Base-by-base conservation (phyloP, 2,329 filamentous ascomycete genomes). In the Penicillium sclerotigenum region DNA sequence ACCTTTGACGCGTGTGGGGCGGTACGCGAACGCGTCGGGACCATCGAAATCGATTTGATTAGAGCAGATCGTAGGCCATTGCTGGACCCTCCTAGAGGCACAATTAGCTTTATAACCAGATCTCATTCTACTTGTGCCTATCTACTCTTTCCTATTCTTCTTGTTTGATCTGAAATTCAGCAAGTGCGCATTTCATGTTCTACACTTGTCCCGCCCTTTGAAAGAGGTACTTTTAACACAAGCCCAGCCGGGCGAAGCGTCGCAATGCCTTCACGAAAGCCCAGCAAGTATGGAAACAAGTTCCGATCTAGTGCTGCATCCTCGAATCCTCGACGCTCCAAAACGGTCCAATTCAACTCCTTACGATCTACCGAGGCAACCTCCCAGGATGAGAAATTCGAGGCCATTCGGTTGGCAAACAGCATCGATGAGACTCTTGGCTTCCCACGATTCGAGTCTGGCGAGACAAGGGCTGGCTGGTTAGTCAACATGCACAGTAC, bases 391-490 rank as follows among this genome's bases (percentile, higher is more conserved):
- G 94, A 99, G 75, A 95, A 91, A 74, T 86, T 90, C 76, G 92
- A 99, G 76, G 87, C 91, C 36, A 88, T 87, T 45, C 86, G 86
- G 54, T 83, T 96, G 49, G 91, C 91, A 31, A 86, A 96, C 76
- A 84, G 82, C 68, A 97, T 99, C 71, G 95, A 99, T 78, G 94
- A 97, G 78, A 83, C 84, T 59, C 94, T 97, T 86, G 95, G 94
- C 51, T 99, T 99, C 73, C 82, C 87, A 33, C 88, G 93, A 48
- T 97, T 92, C 72, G 95, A 99, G 62, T 87, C 90, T 31, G 94
- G 91, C 46, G 85, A 89, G 71, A 91, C 88, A 76, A 89, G 87
- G 70, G 84, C 89, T 47, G 92, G 95, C 61, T 99, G 94, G 94
- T 84, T 99, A 4, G 90, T 93, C 65, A 99, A 97, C 70, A 90